phyloP scores from a whole-genome alignment of 2,329 filamentous ascomycete species.

The Teratosphaeria epicoccoides region DNA sequence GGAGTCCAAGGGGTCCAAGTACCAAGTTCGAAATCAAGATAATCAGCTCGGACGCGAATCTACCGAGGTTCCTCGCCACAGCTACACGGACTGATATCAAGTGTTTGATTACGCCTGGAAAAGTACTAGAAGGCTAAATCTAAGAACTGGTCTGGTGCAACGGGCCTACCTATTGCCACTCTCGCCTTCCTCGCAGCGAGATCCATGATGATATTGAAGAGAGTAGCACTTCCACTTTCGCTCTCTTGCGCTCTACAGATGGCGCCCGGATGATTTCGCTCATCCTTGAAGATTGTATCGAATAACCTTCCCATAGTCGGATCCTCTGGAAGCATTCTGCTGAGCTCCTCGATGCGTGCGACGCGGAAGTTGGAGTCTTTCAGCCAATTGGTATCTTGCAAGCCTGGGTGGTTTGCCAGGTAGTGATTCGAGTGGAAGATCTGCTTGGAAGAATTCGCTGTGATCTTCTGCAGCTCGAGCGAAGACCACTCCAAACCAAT shows the following conservation, averaged over 20 bases:
- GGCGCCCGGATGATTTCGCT: constrained; percentile 28
- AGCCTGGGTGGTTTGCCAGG: constrained; percentile 28
- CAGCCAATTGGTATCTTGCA: constrained; percentile 33
- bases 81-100: neutral
- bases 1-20: neutral
- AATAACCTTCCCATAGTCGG: constrained; percentile 8
- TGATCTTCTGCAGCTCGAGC: constrained; percentile 22
- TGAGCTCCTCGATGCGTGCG: constrained; percentile 27
- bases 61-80: no score
- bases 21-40: no score
- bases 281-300: constrained; percentile 29
- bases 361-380: constrained; percentile 31
- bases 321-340: constrained; percentile 9
- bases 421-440: constrained; percentile 38
- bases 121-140: constrained; percentile 11
- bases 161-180: constrained; percentile 25
- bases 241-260: constrained; percentile 25
- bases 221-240: constrained; percentile 17
- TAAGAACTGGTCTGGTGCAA: constrained; percentile 18
- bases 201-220: constrained; percentile 32
- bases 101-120: neutral
- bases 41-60: no score
- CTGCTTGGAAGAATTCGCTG: constrained; percentile 24
- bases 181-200: constrained; percentile 19
- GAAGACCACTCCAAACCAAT: constrained; percentile 42